phyloP scores from a whole-genome alignment of 768 basidiomycete genomes.

The Hericium coralloides region DNA sequence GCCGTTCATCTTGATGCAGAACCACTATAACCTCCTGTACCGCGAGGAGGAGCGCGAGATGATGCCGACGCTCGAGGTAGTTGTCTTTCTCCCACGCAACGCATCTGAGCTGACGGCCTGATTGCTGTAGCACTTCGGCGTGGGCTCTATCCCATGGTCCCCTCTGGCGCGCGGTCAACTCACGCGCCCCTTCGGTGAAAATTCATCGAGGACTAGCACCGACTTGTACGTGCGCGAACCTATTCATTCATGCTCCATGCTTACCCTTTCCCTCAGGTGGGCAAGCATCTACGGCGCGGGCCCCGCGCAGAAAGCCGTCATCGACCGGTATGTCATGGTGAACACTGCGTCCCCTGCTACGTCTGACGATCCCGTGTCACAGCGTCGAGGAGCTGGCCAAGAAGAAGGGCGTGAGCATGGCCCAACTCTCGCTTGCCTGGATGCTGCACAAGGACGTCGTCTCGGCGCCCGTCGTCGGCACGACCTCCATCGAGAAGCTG shows the following conservation, averaged over 20 bases:
- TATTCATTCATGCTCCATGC: background rate
- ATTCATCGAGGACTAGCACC: background rate
- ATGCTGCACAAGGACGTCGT: conserved; percentile 11
- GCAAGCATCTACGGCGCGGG: background rate
- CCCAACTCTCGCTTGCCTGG: conserved; percentile 30
- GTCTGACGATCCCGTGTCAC: background rate
- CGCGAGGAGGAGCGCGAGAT: conserved; percentile 28
- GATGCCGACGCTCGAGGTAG: conserved; percentile 20
- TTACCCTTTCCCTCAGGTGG: background rate
- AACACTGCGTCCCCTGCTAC: background rate
- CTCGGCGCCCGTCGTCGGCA: background rate
- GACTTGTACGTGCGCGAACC: background rate
- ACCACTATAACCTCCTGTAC: conserved; percentile 27
- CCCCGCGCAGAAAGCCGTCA: background rate
- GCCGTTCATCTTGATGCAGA: conserved; percentile 33
- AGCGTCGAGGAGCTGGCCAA: conserved; percentile 25
- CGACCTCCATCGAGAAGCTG: background rate
- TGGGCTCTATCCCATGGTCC: conserved; percentile 2
- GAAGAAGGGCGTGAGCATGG: conserved; percentile 25
- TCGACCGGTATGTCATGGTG: background rate
- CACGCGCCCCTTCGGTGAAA: background rate
- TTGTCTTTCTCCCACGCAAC: background rate
- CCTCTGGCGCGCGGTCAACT: conserved; percentile 1
- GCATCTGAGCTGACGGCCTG: background rate
- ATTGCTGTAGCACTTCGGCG: background rate